phyloP scores from a whole-genome alignment of 108 stramenopile genomes.

The Cafeteria roenbergensis region DNA sequence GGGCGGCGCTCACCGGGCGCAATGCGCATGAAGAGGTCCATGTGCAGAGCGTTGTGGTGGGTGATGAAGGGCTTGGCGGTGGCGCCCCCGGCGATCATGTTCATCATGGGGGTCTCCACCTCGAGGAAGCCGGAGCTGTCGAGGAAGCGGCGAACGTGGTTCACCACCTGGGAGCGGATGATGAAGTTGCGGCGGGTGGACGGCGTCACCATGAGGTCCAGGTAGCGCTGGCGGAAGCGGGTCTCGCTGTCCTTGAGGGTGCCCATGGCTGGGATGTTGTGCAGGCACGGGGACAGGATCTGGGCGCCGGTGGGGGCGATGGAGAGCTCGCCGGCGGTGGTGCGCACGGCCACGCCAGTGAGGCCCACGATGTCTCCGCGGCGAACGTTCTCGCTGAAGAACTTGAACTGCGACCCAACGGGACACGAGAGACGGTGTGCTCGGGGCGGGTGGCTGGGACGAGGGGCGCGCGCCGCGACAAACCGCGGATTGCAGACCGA shows the following conservation, averaged over 20 bases:
- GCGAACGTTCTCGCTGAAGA: constrained; percentile 58
- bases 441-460: constrained; percentile 11
- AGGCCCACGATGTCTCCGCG: constrained; percentile 95
- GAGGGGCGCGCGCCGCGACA: background rate
- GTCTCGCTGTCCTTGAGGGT: constrained; percentile 84
- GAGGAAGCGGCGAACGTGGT: constrained; percentile 76
- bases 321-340: constrained; percentile 87
- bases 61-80: constrained; percentile 93
- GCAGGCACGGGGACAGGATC: constrained; percentile 88
- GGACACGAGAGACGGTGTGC: no score
- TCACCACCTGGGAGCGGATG: constrained; percentile 75
- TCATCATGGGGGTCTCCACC: constrained; percentile 99
- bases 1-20: no score
- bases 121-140: constrained; percentile 87
- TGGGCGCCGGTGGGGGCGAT: constrained; percentile 67
- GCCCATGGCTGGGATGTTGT: constrained; percentile 77
- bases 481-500: no score
- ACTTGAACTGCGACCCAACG: constrained; percentile 73
- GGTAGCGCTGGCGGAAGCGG: constrained; percentile 89
- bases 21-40: constrained; percentile 77
- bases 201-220: constrained; percentile 88
- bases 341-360: constrained; percentile 71
- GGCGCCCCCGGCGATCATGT: constrained; percentile 96
- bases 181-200: constrained; percentile 69
- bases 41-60: constrained; percentile 86